Evolutionary conservation across 331 rosid species (phyloP), one percentile per base, ranked within the genome.

Genomic region (Rhamnella rubrinervis): DNA sequence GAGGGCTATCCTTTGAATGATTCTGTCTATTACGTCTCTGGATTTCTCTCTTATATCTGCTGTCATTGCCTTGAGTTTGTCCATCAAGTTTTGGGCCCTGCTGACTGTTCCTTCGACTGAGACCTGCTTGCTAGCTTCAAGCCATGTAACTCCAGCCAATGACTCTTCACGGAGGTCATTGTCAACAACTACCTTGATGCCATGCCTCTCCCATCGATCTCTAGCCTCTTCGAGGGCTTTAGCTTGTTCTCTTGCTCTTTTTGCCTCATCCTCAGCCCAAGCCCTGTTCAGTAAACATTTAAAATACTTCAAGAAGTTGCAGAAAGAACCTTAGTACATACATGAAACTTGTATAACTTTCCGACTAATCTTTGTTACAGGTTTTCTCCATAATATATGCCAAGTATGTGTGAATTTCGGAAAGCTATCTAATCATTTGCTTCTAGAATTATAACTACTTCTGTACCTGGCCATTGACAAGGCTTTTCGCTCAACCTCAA

Each of bases 251-350:
- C 90, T 87, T 63, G 93, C 99, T 72, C 96, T 84, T 79, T 85
- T 91, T 39, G 99, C 97, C 82, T 95, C 99, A 37, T 95, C 97
- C 84, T 95, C 99, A 0, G 99, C 99, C 99, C 99, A 95, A 67
- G 93, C 70, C 88, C 99, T 95, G 85, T 31, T 39, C 53, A 51
- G 35, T 37, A 25, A 19, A 18, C 28, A 53, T 52, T 25, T 2
- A 41, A 16, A 44, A 55, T 59, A 8, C 37, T 13, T 25, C 12
- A 15, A 6, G 25, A 52, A 21, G 25, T 17, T 51, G 28, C 1
- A 18, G 3, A 7, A 51, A 15, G 11, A 52, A 20, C 31, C n/a
- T 18, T 23, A 23, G 1, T 23, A 23, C 23, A 23, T 23, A 0
- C 23, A 1, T 23, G 31, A 26, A 26, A 26, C 31, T 2, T 26